phyloP scores from a whole-genome alignment of 139 green algal genomes.

The Auxenochlorella protothecoides region DNA sequence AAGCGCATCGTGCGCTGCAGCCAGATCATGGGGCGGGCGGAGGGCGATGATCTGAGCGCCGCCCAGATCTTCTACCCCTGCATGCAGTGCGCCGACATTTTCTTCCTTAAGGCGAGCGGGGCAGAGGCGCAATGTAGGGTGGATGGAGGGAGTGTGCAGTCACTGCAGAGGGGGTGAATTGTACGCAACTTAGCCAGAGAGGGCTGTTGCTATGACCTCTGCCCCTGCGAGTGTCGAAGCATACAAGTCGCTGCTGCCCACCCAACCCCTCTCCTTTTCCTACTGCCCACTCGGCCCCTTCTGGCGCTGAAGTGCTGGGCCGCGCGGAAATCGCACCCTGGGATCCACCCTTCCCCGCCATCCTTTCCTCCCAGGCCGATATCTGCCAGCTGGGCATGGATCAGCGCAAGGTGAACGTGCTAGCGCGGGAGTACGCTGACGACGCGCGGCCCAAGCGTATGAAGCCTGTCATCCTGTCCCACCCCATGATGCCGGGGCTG shows the following conservation, averaged over 20 bases:
- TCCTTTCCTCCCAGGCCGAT: conserved; percentile 74
- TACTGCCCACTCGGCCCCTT: not conserved
- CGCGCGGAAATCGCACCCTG: not conserved
- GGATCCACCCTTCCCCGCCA: conserved; percentile 9
- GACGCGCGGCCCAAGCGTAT: conserved; percentile 70
- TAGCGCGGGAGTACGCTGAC: conserved; percentile 94
- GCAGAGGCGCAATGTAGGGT: not conserved
- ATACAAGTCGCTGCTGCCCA: too few relatives aligned
- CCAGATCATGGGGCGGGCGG: conserved; percentile 91
- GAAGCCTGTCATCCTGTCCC: conserved; percentile 95
- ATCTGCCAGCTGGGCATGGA: conserved; percentile 99
- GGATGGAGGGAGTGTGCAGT: not conserved
- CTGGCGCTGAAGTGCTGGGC: not conserved
- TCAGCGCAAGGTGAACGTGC: conserved; percentile 95
- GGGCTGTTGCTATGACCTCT: too few relatives aligned
- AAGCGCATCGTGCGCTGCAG: conserved; percentile 72
- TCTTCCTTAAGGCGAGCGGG: conserved; percentile 83
- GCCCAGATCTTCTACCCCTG: conserved; percentile 98
- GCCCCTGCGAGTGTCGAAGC: too few relatives aligned
- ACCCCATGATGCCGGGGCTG: conserved; percentile 91
- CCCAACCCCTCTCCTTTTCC: too few relatives aligned
- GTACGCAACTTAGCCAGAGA: too few relatives aligned
- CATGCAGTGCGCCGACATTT: conserved; percentile 98
- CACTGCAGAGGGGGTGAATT: too few relatives aligned
- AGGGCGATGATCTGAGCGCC: conserved; percentile 87